A percentile compares a stretch with the other conserved stretches of the same genome.
phyloP scores from a whole-genome alignment of 1,284 basidiomycete species.

The Phellinidium pouzarii region DNA sequence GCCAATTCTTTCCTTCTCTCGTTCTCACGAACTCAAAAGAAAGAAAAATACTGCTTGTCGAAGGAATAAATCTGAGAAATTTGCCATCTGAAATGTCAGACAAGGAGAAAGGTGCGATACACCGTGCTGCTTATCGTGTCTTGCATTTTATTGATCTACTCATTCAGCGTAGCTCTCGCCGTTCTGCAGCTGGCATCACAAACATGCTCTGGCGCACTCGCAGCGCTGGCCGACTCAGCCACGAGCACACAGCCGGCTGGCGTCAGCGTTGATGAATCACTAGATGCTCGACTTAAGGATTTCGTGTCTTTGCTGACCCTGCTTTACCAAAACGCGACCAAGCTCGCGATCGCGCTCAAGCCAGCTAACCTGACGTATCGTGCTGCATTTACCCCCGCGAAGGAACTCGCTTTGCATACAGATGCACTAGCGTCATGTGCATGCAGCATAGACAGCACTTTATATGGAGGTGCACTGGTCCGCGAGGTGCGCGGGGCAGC shows the following conservation, averaged over 20 bases:
- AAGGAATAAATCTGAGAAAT: not conserved
- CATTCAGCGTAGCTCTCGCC: slow-evolving; percentile 12
- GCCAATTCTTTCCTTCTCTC: too few relatives aligned
- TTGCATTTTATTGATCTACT: not conserved
- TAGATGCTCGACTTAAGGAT: slow-evolving; percentile 31
- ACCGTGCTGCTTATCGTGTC: not conserved
- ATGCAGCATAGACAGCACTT: slow-evolving; percentile 38
- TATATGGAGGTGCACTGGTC: slow-evolving; percentile 49
- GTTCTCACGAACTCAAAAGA: too few relatives aligned
- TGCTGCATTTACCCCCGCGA: slow-evolving; percentile 49
- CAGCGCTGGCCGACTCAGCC: slow-evolving; percentile 10
- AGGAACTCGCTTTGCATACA: slow-evolving; percentile 48
- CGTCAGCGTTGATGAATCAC: slow-evolving; percentile 1
- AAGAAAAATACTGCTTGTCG: too few relatives aligned
- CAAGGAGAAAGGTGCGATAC: slow-evolving; percentile 13
- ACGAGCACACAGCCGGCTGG: not conserved
- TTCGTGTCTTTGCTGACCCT: slow-evolving; percentile 54
- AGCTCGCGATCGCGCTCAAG: slow-evolving; percentile 58
- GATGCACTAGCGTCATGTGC: slow-evolving; percentile 54
- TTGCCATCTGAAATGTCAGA: slow-evolving; percentile 6
- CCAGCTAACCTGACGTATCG: slow-evolving; percentile 50
- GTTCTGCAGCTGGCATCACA: slow-evolving; percentile 8
- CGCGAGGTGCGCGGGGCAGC: slow-evolving; percentile 40
- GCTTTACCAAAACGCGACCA: slow-evolving; percentile 55
- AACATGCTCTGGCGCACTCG: slow-evolving; percentile 14